Evolutionary conservation across 2,329 filamentous ascomycete species (phyloP).

Genomic region (Talaromyces sp.): DNA sequence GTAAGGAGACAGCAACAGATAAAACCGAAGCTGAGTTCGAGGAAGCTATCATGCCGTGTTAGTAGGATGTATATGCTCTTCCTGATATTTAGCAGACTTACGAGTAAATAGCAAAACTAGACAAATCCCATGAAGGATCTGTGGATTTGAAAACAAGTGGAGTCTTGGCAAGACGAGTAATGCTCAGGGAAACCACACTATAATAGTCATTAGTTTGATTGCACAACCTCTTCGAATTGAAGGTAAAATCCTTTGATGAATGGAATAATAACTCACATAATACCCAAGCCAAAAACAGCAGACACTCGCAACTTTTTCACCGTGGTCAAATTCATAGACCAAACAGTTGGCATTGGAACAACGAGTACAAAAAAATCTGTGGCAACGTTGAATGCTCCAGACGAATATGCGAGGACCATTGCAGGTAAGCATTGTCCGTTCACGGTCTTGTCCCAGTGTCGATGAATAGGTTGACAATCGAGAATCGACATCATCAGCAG

Average conservation of each 20-base stretch:
- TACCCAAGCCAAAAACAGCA: constrained; percentile 8
- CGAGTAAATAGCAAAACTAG: constrained; percentile 4
- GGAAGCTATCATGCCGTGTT: not conserved
- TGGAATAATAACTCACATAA: not conserved
- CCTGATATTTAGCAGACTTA: not conserved
- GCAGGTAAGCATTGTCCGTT: constrained; percentile 4
- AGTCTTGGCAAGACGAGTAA: constrained; percentile 12
- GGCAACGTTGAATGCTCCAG: constrained; percentile 12
- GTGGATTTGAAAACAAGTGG: constrained; percentile 14
- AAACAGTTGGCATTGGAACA: constrained; percentile 10
- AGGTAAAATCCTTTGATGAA: not conserved
- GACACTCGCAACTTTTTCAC: constrained; percentile 4
- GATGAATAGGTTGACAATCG: constrained; percentile 13
- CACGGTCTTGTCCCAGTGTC: constrained; percentile 2
- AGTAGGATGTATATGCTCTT: not conserved
- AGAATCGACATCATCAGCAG: constrained; percentile 13
- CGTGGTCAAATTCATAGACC: constrained; percentile 2
- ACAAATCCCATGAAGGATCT: constrained; percentile 8
- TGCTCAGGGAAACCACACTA: constrained; percentile 9
- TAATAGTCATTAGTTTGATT: not conserved
- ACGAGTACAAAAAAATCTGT: constrained; percentile 13
- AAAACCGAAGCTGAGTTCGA: constrained; percentile 15
- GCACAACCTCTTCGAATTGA: not conserved
- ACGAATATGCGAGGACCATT: constrained; percentile 6
- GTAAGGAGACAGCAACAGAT: constrained; percentile 13